Conservation (phyloP, 2,329 filamentous ascomycete genomes). For the Penicillium sp. region DNA sequence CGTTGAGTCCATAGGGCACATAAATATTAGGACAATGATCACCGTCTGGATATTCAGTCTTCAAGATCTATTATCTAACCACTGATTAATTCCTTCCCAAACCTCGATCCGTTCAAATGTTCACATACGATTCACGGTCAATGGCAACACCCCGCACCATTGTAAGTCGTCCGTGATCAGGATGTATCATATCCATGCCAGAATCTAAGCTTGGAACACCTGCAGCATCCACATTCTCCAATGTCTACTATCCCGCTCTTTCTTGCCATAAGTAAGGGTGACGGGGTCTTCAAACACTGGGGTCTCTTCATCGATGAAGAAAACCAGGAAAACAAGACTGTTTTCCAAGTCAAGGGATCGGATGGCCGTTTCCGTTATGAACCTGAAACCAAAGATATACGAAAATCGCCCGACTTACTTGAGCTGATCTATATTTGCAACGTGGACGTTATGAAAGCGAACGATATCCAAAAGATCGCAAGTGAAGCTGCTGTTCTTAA, state of each 20-base stretch:
- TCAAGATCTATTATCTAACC: background rate
- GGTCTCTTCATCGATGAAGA: background rate
- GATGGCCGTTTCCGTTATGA: background rate
- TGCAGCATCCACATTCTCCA: background rate
- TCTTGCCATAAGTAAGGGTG: background rate
- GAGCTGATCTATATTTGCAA: background rate
- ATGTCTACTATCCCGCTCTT: background rate
- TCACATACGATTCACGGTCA: background rate
- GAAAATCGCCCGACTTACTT: background rate
- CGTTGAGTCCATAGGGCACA: background rate
- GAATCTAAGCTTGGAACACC: background rate
- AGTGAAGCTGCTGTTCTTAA: constrained; percentile 14
- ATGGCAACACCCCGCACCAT: background rate
- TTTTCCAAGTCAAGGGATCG: background rate
- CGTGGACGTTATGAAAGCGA: background rate
- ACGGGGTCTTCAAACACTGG: background rate
- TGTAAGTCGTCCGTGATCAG: background rate
- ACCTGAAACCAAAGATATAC: background rate
- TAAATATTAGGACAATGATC: background rate
- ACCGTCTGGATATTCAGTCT: background rate
- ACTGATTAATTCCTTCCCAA: background rate
- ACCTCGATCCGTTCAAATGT: background rate
- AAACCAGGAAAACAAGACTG: background rate
- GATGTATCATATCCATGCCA: background rate
- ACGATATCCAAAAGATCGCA: background rate